Percentiles rank a stretch among this genome's conserved stretches.
These are phyloP conservation scores for Diplotaxis tenuifolia DNA, from an alignment of 345 rosid genomes.

Conservation along the genomic window DNA sequence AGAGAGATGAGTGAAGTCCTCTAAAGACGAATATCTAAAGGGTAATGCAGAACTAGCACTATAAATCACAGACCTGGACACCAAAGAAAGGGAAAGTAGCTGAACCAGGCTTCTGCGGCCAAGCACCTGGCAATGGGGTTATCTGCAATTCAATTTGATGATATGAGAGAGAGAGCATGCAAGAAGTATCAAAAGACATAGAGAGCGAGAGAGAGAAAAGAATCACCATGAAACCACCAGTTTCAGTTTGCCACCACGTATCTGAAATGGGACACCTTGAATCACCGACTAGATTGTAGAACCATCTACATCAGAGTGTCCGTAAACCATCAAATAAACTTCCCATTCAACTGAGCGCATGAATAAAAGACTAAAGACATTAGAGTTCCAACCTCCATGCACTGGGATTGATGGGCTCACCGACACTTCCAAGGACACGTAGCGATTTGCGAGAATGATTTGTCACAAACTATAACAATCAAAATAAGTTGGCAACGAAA, in stretches of 20 bases:
- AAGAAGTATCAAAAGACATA: not conserved
- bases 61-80: slow-evolving; percentile 66
- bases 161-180: slow-evolving; percentile 17
- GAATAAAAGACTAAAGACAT: slow-evolving; percentile 22
- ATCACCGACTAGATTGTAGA: slow-evolving; percentile 84
- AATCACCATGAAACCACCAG: slow-evolving; percentile 93
- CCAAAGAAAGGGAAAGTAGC: slow-evolving; percentile 99
- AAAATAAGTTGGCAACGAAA: not conserved
- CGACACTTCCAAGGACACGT: slow-evolving; percentile 95
- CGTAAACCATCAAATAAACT: slow-evolving; percentile 6
- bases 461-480: slow-evolving; percentile 64
- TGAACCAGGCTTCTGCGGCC: slow-evolving; percentile 99
- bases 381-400: slow-evolving; percentile 81
- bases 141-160: slow-evolving; percentile 51
- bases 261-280: slow-evolving; percentile 94
- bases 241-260: slow-evolving; percentile 99
- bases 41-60: slow-evolving; percentile 2
- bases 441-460: slow-evolving; percentile 86
- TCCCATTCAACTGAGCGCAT: not conserved
- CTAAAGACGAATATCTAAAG: not conserved
- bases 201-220: slow-evolving; percentile 5
- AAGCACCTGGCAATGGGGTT: slow-evolving; percentile 96
- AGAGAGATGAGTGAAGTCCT: slow-evolving; percentile 3
- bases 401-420: slow-evolving; percentile 99
- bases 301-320: slow-evolving; percentile 63